These are phyloP conservation scores for Botrytis fabae DNA, from an alignment of 2,329 filamentous ascomycete genomes.

Conservation along the genomic window DNA sequence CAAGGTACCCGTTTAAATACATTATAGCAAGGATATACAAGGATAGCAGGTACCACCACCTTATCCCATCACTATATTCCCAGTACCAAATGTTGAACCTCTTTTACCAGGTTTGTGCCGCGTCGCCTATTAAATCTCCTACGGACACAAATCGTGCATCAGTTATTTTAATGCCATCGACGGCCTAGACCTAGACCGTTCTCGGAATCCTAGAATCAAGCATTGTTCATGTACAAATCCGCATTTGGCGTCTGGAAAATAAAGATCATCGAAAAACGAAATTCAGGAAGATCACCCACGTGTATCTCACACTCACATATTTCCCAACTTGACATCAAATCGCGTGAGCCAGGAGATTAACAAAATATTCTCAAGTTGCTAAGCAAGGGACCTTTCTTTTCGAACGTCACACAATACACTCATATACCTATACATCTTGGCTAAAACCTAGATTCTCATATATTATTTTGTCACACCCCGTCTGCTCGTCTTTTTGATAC, in stretches of 20 bases:
- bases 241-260: constrained; percentile 20
- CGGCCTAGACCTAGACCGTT: constrained; percentile 20
- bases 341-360: background rate
- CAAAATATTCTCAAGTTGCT: background rate
- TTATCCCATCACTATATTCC: constrained; percentile 19
- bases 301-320: background rate
- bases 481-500: constrained; percentile 7
- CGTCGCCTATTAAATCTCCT: constrained; percentile 25
- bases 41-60: constrained; percentile 24
- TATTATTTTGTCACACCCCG: background rate
- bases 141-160: constrained; percentile 21
- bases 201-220: constrained; percentile 9
- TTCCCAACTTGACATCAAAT: constrained; percentile 3
- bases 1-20: constrained; percentile 8
- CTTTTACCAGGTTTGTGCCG: constrained; percentile 20
- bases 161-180: constrained; percentile 11
- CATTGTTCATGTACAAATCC: constrained; percentile 19
- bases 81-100: constrained; percentile 18
- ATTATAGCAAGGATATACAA: constrained; percentile 23
- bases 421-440: background rate
- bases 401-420: background rate
- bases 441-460: background rate
- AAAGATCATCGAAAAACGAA: constrained; percentile 18
- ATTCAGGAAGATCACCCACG: constrained; percentile 14
- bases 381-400: background rate